Evolutionary conservation across 2,329 filamentous ascomycete genomes (phyloP).

Genomic region (Neodidymelliopsis sp.): DNA sequence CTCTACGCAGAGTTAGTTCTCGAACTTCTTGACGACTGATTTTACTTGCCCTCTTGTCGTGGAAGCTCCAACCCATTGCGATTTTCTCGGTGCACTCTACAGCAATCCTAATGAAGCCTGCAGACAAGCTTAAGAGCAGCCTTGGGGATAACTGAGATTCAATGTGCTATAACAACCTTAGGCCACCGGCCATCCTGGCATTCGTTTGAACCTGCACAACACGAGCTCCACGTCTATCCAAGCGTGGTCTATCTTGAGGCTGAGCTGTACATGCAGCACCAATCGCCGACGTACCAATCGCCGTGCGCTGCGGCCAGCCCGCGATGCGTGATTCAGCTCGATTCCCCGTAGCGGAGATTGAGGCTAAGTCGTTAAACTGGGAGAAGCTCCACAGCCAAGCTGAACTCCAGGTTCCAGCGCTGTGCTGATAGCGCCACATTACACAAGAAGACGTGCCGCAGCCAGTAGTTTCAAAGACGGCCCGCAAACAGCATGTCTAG

Average conservation of each 20-base stretch:
- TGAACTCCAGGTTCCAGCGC: constrained; percentile 13
- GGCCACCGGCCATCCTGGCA: not conserved
- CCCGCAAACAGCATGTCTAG: constrained; percentile 7
- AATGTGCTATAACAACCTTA: not conserved
- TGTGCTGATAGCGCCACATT: constrained; percentile 8
- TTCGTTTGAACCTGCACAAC: constrained; percentile 9
- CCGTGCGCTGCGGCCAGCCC: not conserved
- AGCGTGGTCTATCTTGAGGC: constrained; percentile 11
- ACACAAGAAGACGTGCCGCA: constrained; percentile 4
- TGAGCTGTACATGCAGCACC: constrained; percentile 7
- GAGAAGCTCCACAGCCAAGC: constrained; percentile 24
- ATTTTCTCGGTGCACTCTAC: not conserved
- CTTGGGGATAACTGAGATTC: not conserved
- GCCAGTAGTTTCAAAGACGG: constrained; percentile 3
- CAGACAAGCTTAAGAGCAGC: not conserved
- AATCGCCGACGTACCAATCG: constrained; percentile 5
- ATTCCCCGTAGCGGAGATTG: not conserved
- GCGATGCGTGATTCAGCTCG: constrained; percentile 1
- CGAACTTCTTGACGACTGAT: not conserved
- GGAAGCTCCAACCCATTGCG: constrained; percentile 43
- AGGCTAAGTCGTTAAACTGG: constrained; percentile 16
- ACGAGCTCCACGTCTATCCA: constrained; percentile 1
- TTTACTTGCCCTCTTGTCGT: constrained; percentile 34
- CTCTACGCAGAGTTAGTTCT: constrained; percentile 21
- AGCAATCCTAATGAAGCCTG: constrained; percentile 4